Conservation (phyloP, 345 rosid species). For the Linum tenue region DNA sequence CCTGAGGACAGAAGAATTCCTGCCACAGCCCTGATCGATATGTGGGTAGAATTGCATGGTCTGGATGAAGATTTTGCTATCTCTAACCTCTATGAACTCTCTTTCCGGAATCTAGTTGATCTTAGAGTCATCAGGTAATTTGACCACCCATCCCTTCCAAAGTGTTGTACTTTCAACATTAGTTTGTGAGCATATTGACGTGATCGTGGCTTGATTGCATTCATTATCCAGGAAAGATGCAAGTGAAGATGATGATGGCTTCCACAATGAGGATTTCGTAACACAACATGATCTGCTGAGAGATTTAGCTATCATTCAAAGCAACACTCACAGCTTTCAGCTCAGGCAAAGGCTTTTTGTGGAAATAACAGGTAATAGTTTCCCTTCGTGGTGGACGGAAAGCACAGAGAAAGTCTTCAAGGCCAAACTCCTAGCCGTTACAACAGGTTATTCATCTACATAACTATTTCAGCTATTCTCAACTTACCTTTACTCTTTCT, state of each 20-base stretch:
- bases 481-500: neutral
- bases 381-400: constrained; percentile 14
- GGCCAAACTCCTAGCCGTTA: constrained; percentile 17
- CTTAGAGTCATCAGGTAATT: constrained; percentile 6
- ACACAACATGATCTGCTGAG: constrained; percentile 25
- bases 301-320: constrained; percentile 22
- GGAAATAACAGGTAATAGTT: constrained; percentile 9
- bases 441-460: constrained; percentile 12
- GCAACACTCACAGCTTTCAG: constrained; percentile 8
- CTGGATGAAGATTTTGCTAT: constrained; percentile 14
- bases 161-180: neutral
- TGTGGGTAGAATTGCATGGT: constrained; percentile 16
- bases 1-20: constrained; percentile 49
- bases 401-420: neutral
- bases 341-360: constrained; percentile 15
- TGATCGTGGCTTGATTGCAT: neutral
- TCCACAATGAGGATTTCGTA: constrained; percentile 11
- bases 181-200: neutral
- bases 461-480: neutral
- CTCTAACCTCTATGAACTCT: constrained; percentile 14
- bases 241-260: constrained; percentile 11
- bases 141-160: neutral
- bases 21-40: constrained; percentile 25
- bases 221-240: constrained; percentile 16
- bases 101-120: constrained; percentile 14